Evolutionary conservation across 345 rosid genomes (phyloP).

Genomic region (Populus euphratica): DNA sequence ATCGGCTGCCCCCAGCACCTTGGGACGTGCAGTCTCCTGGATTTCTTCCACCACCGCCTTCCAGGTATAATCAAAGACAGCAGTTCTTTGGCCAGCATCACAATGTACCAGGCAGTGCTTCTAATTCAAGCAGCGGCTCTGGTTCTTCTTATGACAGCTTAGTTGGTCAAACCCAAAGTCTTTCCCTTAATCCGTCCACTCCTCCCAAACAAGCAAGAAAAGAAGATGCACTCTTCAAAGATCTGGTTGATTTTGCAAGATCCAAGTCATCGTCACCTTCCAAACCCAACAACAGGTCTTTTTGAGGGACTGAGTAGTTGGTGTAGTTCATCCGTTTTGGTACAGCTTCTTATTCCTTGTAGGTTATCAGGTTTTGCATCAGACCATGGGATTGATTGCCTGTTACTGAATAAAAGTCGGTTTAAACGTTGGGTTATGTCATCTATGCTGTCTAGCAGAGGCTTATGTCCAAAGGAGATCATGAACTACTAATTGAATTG

Average conservation of each 20-base stretch:
- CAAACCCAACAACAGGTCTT: conserved; percentile 64
- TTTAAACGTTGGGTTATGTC: conserved; percentile 22
- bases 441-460: conserved; percentile 17
- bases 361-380: conserved; percentile 24
- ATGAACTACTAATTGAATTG: conserved; percentile 11
- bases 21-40: conserved; percentile 49
- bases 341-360: conserved; percentile 25
- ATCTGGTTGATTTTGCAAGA: conserved; percentile 82
- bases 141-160: conserved; percentile 56
- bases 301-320: conserved; percentile 34
- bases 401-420: conserved; percentile 16
- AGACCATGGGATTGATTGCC: conserved; percentile 18
- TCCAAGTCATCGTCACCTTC: conserved; percentile 72
- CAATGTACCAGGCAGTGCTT: conserved; percentile 8
- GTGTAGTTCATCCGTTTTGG: conserved; percentile 24
- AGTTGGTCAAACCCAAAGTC: conserved; percentile 56
- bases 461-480: conserved; percentile 12
- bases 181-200: conserved; percentile 53
- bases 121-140: conserved; percentile 49
- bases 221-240: conserved; percentile 87
- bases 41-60: conserved; percentile 73
- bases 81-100: conserved; percentile 48
- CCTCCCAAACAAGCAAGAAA: conserved; percentile 59
- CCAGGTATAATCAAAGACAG: conserved; percentile 67
- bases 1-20: conserved; percentile 72